Conservation (phyloP, 805 yeast genomes). For the Metahyphopichia silvanorum region DNA sequence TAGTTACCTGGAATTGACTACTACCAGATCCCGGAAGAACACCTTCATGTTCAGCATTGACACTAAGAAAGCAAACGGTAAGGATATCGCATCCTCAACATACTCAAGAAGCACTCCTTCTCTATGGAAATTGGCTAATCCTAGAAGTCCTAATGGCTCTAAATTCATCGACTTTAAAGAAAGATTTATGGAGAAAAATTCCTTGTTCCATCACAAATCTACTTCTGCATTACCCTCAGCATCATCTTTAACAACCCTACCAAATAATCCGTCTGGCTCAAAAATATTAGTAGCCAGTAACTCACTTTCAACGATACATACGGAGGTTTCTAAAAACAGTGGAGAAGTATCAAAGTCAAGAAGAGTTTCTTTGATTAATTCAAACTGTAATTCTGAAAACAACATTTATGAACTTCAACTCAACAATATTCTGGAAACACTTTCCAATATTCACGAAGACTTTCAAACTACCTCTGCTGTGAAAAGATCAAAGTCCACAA, state of each 20-base stretch:
- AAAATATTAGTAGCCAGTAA: conserved; percentile 2
- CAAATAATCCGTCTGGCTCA: too few species aligned
- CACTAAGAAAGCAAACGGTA: neutral
- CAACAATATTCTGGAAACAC: conserved; percentile 1
- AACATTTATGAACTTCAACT: conserved; percentile 1
- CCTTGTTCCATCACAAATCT: neutral
- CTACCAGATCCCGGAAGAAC: neutral
- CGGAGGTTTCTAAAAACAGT: neutral
- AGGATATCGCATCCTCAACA: neutral
- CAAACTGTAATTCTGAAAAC: conserved; percentile 3
- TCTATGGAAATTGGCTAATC: conserved; percentile 2
- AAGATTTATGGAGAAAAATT: neutral
- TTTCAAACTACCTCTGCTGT: conserved; percentile 3
- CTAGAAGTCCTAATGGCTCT: neutral
- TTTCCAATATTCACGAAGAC: too few species aligned
- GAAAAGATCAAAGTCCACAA: conserved; percentile 25
- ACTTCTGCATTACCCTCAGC: neutral
- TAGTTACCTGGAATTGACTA: neutral
- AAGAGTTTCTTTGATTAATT: conserved; percentile 6
- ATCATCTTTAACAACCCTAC: neutral
- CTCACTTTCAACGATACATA: neutral
- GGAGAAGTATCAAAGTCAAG: neutral
- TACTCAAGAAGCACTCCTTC: neutral
- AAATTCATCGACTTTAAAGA: neutral
- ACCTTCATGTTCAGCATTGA: neutral